These are phyloP conservation scores for Neurospora tetrasperma DNA, from an alignment of 495 filamentous ascomycete genomes.

Conservation along the genomic window DNA sequence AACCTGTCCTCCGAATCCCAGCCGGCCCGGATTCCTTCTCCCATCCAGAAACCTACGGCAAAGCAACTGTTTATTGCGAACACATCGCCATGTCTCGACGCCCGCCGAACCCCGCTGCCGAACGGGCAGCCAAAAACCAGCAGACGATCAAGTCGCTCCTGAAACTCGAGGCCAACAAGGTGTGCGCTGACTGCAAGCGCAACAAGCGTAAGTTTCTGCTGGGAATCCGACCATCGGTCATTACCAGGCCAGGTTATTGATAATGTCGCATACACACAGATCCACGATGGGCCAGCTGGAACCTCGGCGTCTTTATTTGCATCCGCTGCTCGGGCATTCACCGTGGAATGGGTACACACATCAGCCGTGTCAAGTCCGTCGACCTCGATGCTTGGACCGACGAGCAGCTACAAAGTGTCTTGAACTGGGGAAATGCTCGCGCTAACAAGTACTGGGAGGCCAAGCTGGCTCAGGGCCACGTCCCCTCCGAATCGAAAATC, in stretches of 20 bases:
- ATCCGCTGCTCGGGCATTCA: constrained; percentile 98
- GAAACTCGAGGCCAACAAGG: constrained; percentile 89
- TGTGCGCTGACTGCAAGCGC: constrained; percentile 95
- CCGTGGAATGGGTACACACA: constrained; percentile 96
- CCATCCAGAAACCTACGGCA: background rate
- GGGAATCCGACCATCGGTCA: background rate
- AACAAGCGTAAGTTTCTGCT: constrained; percentile 72
- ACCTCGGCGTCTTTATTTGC: constrained; percentile 89
- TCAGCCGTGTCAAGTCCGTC: constrained; percentile 94
- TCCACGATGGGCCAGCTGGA: constrained; percentile 98
- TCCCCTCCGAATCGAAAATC: constrained; percentile 97
- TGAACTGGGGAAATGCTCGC: constrained; percentile 88
- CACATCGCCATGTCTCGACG: constrained; percentile 71
- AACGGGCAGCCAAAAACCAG: constrained; percentile 79
- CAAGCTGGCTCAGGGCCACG: constrained; percentile 80
- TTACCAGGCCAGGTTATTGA: constrained; percentile 8
- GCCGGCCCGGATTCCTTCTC: background rate
- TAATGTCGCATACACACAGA: constrained; percentile 37
- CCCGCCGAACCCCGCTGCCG: constrained; percentile 58
- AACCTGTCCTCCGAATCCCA: background rate
- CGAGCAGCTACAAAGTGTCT: constrained; percentile 84
- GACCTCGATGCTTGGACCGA: constrained; percentile 98
- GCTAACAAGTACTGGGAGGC: constrained; percentile 99
- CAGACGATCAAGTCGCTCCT: constrained; percentile 82
- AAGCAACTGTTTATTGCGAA: background rate